These are phyloP conservation scores for Bromus sterilis DNA, from an alignment of 176 grass and related monocot genomes.

Conservation along the genomic window DNA sequence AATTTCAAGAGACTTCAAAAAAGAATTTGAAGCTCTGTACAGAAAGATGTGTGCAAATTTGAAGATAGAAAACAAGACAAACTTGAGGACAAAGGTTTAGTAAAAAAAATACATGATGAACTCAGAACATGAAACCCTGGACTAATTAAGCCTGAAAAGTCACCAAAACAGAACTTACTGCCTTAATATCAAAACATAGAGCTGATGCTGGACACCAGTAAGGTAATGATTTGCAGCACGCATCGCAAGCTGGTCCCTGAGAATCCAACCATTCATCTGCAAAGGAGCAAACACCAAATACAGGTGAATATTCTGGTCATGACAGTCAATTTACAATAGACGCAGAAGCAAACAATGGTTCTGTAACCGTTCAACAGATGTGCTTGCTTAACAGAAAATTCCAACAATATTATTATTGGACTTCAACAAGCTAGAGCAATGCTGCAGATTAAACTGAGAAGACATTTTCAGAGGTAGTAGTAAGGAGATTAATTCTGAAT, in stretches of 20 bases:
- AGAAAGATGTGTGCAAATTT: background rate
- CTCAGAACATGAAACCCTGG: background rate
- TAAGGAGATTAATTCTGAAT: background rate
- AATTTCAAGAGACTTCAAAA: background rate
- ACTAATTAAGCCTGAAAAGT: background rate
- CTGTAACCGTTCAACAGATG: background rate
- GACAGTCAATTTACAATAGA: background rate
- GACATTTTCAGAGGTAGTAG: background rate
- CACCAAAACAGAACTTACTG: background rate
- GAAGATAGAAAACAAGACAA: background rate
- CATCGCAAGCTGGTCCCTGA: background rate
- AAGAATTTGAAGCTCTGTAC: background rate
- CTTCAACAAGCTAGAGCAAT: background rate
- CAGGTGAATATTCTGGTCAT: background rate
- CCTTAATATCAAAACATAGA: background rate
- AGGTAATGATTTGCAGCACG: background rate
- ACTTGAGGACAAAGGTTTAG: background rate
- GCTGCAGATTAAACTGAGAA: background rate
- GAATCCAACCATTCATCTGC: background rate
- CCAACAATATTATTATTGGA: background rate
- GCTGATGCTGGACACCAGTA: background rate
- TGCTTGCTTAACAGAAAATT: background rate
- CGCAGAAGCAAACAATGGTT: background rate
- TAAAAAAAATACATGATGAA: background rate
- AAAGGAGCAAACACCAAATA: background rate